Evolutionary conservation across 1,139 yeast genomes (phyloP).

Genomic region (Yamadazyma siamensis): DNA sequence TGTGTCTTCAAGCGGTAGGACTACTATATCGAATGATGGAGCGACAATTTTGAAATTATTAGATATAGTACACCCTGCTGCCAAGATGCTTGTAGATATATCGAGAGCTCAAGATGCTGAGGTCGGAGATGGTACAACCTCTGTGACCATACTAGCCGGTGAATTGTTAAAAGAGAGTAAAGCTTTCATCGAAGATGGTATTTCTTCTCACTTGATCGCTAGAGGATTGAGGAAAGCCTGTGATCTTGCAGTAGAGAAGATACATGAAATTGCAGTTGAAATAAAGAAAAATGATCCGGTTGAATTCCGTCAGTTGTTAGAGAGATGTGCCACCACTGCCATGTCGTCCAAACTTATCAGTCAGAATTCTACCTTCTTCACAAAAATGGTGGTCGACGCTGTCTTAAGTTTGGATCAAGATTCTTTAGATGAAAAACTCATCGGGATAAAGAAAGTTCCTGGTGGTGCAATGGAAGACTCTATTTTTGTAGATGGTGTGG

Average conservation of each 20-base stretch:
- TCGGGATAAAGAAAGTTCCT: slow-evolving; percentile 91
- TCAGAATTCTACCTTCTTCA: slow-evolving; percentile 82
- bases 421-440: slow-evolving; percentile 82
- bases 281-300: slow-evolving; percentile 45
- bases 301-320: slow-evolving; percentile 72
- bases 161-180: slow-evolving; percentile 91
- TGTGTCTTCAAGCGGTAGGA: slow-evolving; percentile 76
- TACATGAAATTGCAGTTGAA: slow-evolving; percentile 73
- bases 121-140: slow-evolving; percentile 98
- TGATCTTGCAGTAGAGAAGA: slow-evolving; percentile 67
- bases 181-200: slow-evolving; percentile 90
- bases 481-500: slow-evolving; percentile 86
- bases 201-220: slow-evolving; percentile 82
- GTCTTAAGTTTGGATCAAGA: slow-evolving; percentile 81
- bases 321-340: slow-evolving; percentile 94
- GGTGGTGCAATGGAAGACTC: slow-evolving; percentile 98
- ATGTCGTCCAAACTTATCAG: slow-evolving; percentile 94
- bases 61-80: slow-evolving; percentile 98
- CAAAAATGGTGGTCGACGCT: slow-evolving; percentile 96
- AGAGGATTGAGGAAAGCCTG: slow-evolving; percentile 88
- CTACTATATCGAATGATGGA: slow-evolving; percentile 97
- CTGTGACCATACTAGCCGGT: slow-evolving; percentile 92
- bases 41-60: slow-evolving; percentile 90
- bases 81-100: slow-evolving; percentile 89
- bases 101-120: slow-evolving; percentile 98